Evolutionary conservation across 2,329 filamentous ascomycete species (phyloP).

Genomic region (Pseudopithomyces chartarum): DNA sequence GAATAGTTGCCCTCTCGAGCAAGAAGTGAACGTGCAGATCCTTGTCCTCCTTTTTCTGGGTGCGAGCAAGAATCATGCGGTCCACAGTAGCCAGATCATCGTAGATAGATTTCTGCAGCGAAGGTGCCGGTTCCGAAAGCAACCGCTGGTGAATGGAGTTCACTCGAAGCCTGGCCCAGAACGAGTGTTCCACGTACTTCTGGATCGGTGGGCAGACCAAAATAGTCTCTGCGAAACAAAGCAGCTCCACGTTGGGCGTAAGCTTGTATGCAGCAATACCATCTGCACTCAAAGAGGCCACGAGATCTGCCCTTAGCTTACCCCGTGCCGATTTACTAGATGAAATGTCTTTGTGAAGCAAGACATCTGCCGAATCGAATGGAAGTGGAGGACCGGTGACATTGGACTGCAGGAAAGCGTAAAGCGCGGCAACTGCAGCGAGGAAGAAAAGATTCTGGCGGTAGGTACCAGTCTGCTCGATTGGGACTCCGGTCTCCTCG

Average conservation of each 20-base stretch:
- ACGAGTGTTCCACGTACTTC: slow-evolving; percentile 51
- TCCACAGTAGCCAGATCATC: slow-evolving; percentile 63
- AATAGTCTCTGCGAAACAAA: slow-evolving; percentile 72
- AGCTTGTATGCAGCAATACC: slow-evolving; percentile 85
- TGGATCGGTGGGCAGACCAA: slow-evolving; percentile 56
- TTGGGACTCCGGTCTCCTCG: slow-evolving; percentile 26
- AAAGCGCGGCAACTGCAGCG: slow-evolving; percentile 70
- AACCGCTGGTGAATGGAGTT: slow-evolving; percentile 75
- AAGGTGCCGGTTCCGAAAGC: slow-evolving; percentile 65
- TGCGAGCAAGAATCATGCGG: slow-evolving; percentile 39
- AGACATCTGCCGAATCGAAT: slow-evolving; percentile 56
- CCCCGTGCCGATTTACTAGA: slow-evolving; percentile 40
- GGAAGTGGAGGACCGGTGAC: slow-evolving; percentile 84
- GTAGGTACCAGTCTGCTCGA: slow-evolving; percentile 43
- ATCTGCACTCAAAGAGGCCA: slow-evolving; percentile 76
- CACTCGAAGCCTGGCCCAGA: slow-evolving; percentile 72
- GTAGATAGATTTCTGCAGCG: slow-evolving; percentile 65
- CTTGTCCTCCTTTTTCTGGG: slow-evolving; percentile 20
- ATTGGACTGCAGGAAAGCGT: slow-evolving; percentile 83
- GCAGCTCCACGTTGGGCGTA: slow-evolving; percentile 81
- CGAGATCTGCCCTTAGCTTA: slow-evolving; percentile 58
- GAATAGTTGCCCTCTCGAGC: slow-evolving; percentile 80
- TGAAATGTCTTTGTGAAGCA: slow-evolving; percentile 57
- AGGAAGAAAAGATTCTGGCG: slow-evolving; percentile 53
- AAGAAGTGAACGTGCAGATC: slow-evolving; percentile 66